Evolutionary conservation across 371 early-diverging fungal species (phyloP), one percentile per base, ranked within the genome.

Genomic region (Mucor racemosus): DNA sequence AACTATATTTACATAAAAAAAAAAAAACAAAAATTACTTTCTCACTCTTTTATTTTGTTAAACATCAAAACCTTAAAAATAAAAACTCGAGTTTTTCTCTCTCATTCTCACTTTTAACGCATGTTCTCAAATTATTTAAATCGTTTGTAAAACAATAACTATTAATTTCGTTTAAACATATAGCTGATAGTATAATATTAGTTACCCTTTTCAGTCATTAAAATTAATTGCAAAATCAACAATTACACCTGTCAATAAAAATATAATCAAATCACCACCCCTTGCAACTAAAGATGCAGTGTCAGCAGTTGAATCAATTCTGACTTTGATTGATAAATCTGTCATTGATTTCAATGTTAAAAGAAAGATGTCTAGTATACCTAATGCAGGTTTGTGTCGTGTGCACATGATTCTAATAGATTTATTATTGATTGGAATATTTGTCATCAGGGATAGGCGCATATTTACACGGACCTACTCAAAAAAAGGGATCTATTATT

Each of bases 401-500:
- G 13, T 10, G 9, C 35, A 26, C 46, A 1, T 7, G 3, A 21
- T 17, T 11, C 38, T 26, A 26, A 3, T 26, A 26, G 3, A 1
- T 26, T 26, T 26, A 26, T 26, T 26, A 3, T 26, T 26, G 26
- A 26, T 26, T 26, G 26, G 1, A 26, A 1, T 26, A 26, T 26
- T 26, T 26, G 26, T 26, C 3, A 34, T 36, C 34, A 71, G 72
- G 72, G 5, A 11, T 42, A 33, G 79, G 79, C 4, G 77, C 73
- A 4, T 75, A 66, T 60, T 44, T 79, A 11, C 61, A 73, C 9
- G 79, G 79, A 0, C 2, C 15, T 10, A 48, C 59, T 11, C 67
- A 71, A 64, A 63, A 55, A 0, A 41, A 48, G 55, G 80, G 75
- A 1, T 15, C 60, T 10, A 67, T 79, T 13, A 60, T 79, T 1